Percentiles rank a stretch among this genome's conserved stretches.
phyloP scores from a whole-genome alignment of 768 basidiomycete species.

The Boletus sensibilis region DNA sequence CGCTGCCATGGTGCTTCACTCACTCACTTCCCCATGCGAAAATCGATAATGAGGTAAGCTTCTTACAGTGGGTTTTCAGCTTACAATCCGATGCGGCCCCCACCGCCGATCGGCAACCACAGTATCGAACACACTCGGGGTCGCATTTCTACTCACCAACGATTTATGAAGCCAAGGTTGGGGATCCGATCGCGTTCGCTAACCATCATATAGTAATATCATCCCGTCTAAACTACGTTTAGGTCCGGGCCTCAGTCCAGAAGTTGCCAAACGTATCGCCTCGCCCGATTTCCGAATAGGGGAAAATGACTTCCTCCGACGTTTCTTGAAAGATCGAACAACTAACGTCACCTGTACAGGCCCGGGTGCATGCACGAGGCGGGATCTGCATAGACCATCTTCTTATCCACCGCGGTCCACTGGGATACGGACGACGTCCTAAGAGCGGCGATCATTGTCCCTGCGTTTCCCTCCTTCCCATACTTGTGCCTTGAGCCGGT shows the following conservation, averaged over 20 bases:
- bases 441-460: not conserved
- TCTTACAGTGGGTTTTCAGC: not conserved
- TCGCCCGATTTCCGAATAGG: not conserved
- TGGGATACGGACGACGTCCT: not conserved
- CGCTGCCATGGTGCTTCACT: not conserved
- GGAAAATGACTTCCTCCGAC: not conserved
- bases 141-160: not conserved
- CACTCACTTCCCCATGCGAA: not conserved
- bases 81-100: not conserved
- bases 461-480: not conserved
- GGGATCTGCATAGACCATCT: not conserved
- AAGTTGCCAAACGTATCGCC: not conserved
- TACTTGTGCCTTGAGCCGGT: not conserved
- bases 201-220: not conserved
- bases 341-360: too few species aligned
- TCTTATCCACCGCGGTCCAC: not conserved
- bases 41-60: not conserved
- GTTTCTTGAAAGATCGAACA: not conserved
- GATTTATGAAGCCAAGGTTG: not conserved
- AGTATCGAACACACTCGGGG: not conserved
- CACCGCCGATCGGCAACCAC: not conserved
- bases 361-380: conserved; percentile 1
- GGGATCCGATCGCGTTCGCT: not conserved
- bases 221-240: not conserved
- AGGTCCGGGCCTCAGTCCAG: not conserved